Percentiles rank a stretch among this genome's conserved stretches.
Conservation (phyloP, 805 yeast genomes). For the Lachancea sp. region DNA sequence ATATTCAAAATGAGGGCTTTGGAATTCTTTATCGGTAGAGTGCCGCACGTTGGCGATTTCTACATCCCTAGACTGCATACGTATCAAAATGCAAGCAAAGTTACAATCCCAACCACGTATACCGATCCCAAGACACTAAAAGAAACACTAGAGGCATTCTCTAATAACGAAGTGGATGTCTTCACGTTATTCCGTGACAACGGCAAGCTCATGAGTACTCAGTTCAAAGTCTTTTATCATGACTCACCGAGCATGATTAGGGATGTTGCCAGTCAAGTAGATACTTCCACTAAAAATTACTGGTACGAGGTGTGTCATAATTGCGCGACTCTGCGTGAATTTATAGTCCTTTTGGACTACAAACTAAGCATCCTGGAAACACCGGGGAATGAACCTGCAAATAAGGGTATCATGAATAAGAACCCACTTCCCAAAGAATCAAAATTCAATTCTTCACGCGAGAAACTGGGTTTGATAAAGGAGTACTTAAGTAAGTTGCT, state of each 20-base stretch:
- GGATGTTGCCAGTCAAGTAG: conserved; percentile 15
- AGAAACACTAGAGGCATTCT: conserved; percentile 17
- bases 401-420: conserved; percentile 6
- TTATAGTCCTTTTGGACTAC: conserved; percentile 21
- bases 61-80: conserved; percentile 27
- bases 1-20: conserved; percentile 24
- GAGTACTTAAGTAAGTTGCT: conserved; percentile 20
- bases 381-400: conserved; percentile 7
- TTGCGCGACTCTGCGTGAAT: conserved; percentile 20
- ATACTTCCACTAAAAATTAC: conserved; percentile 13
- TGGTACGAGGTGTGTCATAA: conserved; percentile 31
- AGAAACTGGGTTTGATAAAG: conserved; percentile 16
- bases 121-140: conserved; percentile 19
- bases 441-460: conserved; percentile 21
- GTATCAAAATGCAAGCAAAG: conserved; percentile 14
- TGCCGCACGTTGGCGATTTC: conserved; percentile 30
- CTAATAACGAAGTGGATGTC: conserved; percentile 22
- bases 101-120: conserved; percentile 16
- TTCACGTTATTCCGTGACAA: conserved; percentile 20
- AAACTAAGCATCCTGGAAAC: conserved; percentile 12
- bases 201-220: conserved; percentile 20
- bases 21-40: conserved; percentile 30
- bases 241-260: conserved; percentile 22
- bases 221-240: conserved; percentile 26
- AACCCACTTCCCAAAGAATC: conserved; percentile 23